Percentiles rank a stretch among this genome's conserved stretches.
Conservation (phyloP, 768 basidiomycete genomes). For the Suillus discolor region DNA sequence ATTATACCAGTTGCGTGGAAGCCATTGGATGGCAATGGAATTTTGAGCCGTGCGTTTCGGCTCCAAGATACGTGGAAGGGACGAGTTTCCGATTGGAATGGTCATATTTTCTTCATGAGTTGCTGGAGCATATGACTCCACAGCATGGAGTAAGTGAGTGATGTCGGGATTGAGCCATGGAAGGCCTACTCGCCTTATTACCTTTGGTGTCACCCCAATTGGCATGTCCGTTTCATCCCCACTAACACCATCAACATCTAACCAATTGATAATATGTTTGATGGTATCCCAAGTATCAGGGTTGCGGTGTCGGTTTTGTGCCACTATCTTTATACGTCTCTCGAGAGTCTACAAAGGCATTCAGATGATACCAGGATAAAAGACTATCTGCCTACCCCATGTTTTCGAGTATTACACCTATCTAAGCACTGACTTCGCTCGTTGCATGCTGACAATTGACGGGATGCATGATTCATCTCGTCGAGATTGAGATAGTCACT, state of each 20-base stretch:
- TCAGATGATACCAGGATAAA: background rate
- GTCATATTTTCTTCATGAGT: too few relatives aligned
- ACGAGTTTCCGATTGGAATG: too few relatives aligned
- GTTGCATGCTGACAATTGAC: background rate
- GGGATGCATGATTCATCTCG: background rate
- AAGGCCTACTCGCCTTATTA: background rate
- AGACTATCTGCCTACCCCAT: background rate
- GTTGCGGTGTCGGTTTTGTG: constrained; percentile 3
- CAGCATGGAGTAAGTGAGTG: background rate
- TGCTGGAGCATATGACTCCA: too few relatives aligned
- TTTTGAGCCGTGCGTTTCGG: too few relatives aligned
- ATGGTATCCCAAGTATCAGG: constrained; percentile 4
- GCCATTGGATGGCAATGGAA: too few relatives aligned
- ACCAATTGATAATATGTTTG: background rate
- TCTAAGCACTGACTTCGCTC: background rate
- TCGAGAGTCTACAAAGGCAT: constrained; percentile 3
- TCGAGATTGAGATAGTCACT: background rate
- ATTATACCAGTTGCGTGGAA: too few relatives aligned
- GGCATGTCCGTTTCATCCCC: constrained; percentile 10
- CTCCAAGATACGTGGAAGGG: too few relatives aligned
- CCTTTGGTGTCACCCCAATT: background rate
- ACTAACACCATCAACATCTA: constrained; percentile 13
- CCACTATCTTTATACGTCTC: constrained; percentile 1
- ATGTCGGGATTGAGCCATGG: background rate
- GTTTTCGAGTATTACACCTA: background rate